Evolutionary conservation across 371 early-diverging fungal genomes (phyloP).

Genomic region (Mortierella sp.): DNA sequence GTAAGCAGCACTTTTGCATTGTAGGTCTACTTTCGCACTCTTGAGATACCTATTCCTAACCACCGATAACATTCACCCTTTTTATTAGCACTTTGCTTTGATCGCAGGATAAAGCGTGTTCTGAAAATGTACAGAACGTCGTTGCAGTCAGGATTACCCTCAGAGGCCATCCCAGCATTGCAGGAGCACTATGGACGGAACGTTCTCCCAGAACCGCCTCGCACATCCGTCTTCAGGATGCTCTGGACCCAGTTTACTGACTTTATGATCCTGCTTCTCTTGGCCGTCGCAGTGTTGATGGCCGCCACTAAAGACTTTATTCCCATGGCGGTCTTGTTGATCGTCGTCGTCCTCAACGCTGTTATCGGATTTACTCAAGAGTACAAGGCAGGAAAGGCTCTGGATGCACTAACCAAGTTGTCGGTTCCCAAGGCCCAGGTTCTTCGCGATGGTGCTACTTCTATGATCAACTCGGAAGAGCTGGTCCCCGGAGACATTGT

Average conservation of each 20-base stretch:
- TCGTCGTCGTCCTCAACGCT: constrained; percentile 82
- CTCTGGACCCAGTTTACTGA: constrained; percentile 90
- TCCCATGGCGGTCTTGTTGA: constrained; percentile 73
- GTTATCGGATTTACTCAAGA: constrained; percentile 79
- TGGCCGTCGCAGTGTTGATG: constrained; percentile 83
- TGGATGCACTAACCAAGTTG: constrained; percentile 72
- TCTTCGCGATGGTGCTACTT: constrained; percentile 73
- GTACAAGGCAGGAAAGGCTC: constrained; percentile 73
- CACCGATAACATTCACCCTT: background rate
- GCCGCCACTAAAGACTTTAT: constrained; percentile 83
- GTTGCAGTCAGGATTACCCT: constrained; percentile 75
- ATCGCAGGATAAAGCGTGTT: constrained; percentile 79
- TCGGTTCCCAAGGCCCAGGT: constrained; percentile 77
- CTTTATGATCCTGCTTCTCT: constrained; percentile 91
- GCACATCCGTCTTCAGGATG: constrained; percentile 82
- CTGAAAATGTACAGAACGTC: constrained; percentile 89
- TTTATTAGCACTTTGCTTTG: constrained; percentile 84
- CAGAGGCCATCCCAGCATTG: constrained; percentile 66
- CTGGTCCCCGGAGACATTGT: constrained; percentile 83
- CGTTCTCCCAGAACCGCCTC: constrained; percentile 82
- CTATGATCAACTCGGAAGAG: constrained; percentile 65
- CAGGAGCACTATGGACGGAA: constrained; percentile 89
- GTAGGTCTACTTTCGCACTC: background rate
- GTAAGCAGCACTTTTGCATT: constrained; percentile 26
- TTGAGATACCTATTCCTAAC: background rate